Conservation (phyloP, 2,329 filamentous ascomycete species). For the Botrytis pseudocinerea region DNA sequence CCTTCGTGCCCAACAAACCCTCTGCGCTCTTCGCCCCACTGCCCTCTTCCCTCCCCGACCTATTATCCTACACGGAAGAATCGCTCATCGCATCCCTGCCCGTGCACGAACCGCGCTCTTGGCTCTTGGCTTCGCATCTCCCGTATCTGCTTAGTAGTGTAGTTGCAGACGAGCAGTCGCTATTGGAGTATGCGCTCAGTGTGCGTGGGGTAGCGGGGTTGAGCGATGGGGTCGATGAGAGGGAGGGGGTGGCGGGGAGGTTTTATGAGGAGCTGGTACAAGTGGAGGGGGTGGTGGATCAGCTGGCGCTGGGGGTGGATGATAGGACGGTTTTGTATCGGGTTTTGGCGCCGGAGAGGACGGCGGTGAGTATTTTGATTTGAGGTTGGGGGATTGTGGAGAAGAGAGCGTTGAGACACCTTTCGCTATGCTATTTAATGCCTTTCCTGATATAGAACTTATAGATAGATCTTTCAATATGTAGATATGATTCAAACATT, state of each 20-base stretch:
- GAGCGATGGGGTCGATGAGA: not conserved
- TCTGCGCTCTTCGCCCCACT: not conserved
- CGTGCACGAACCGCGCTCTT: not conserved
- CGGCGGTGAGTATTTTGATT: constrained; percentile 18
- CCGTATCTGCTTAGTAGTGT: constrained; percentile 9
- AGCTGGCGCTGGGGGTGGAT: constrained; percentile 11
- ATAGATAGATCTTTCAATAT: not conserved
- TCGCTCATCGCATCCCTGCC: not conserved
- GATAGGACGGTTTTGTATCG: constrained; percentile 13
- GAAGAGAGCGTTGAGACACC: not conserved
- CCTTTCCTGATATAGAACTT: not conserved
- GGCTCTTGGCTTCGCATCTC: not conserved
- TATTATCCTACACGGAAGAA: not conserved
- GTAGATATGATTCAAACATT: not conserved
- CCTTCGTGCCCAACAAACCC: constrained; percentile 43
- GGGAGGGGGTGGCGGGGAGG: not conserved
- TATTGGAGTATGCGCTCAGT: constrained; percentile 15
- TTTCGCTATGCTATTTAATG: not conserved
- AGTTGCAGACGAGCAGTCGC: constrained; percentile 11
- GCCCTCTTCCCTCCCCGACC: not conserved
- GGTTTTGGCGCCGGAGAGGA: constrained; percentile 15
- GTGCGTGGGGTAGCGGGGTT: not conserved
- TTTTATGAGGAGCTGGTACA: constrained; percentile 21
- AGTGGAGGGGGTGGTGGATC: constrained; percentile 4
- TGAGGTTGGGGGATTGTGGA: not conserved